Evolutionary conservation across 139 green algal species (phyloP).

Genomic region (Chlamydomonas incerta): DNA sequence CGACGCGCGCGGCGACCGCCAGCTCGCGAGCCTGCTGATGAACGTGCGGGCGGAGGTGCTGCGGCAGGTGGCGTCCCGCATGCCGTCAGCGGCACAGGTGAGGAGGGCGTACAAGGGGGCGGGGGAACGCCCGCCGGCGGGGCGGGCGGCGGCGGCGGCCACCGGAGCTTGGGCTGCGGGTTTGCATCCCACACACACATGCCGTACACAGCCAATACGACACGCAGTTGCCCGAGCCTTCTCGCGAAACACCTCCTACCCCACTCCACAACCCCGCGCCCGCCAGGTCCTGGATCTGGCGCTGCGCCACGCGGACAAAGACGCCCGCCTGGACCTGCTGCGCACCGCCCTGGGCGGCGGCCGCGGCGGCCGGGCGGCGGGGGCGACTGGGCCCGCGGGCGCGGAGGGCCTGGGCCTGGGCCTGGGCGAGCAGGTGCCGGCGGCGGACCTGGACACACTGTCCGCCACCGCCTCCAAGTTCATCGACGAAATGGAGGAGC

Average conservation of each 20-base stretch:
- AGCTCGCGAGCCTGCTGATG: constrained; percentile 43
- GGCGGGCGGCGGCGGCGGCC: too few relatives aligned
- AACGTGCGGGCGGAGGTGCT: constrained; percentile 57
- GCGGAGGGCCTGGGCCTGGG: neutral
- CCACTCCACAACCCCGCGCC: too few relatives aligned
- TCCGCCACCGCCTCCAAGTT: constrained; percentile 56
- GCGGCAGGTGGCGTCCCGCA: constrained; percentile 37
- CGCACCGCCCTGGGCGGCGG: constrained; percentile 6
- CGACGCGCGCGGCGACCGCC: neutral
- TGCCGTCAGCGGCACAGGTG: constrained; percentile 21
- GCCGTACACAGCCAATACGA: too few relatives aligned
- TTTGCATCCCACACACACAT: too few relatives aligned
- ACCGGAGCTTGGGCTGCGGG: too few relatives aligned
- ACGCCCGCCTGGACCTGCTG: constrained; percentile 37
- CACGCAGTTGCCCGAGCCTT: too few relatives aligned
- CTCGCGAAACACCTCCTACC: too few relatives aligned
- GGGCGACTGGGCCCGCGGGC: too few relatives aligned
- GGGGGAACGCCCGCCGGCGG: too few relatives aligned
- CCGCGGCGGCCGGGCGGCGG: constrained; percentile 13
- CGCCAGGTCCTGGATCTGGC: too few relatives aligned
- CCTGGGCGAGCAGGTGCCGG: constrained; percentile 34
- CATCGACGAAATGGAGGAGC: constrained; percentile 76
- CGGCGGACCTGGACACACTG: constrained; percentile 45
- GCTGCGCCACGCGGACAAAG: constrained; percentile 28
- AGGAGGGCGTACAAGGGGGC: too few relatives aligned